phyloP scores from a whole-genome alignment of 2,329 filamentous ascomycete species.

The Chrysosporium keratinophilum region DNA sequence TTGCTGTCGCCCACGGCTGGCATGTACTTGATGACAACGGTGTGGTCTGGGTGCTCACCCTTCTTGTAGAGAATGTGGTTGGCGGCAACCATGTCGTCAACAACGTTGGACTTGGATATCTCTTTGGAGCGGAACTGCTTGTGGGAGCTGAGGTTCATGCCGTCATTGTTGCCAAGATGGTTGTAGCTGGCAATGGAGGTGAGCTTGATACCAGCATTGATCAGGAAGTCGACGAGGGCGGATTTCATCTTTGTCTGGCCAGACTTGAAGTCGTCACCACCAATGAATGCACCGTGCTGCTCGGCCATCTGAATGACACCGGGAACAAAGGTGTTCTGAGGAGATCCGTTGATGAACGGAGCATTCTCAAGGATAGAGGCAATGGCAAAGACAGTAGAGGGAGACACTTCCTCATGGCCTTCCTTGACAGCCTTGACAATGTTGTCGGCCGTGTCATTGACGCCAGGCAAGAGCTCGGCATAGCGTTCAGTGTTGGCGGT shows the following conservation, averaged over 20 bases:
- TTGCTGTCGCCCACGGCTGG: slow-evolving; percentile 98
- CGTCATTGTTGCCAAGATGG: slow-evolving; percentile 98
- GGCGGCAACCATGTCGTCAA: slow-evolving; percentile 98
- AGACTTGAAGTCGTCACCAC: slow-evolving; percentile 98
- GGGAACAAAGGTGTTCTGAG: slow-evolving; percentile 97
- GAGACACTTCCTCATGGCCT: slow-evolving; percentile 83
- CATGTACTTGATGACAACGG: slow-evolving; percentile 99
- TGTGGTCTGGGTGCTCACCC: slow-evolving; percentile 94
- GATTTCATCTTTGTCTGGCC: slow-evolving; percentile 99
- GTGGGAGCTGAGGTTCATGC: slow-evolving; percentile 95
- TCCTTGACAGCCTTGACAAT: slow-evolving; percentile 75
- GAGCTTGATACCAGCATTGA: slow-evolving; percentile 97
- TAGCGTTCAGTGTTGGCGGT: slow-evolving; percentile 98
- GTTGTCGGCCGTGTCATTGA: slow-evolving; percentile 96
- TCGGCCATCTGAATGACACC: slow-evolving; percentile 83
- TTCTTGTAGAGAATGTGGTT: slow-evolving; percentile 83
- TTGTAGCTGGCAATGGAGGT: slow-evolving; percentile 99
- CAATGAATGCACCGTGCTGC: slow-evolving; percentile 78
- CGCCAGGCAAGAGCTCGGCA: slow-evolving; percentile 71
- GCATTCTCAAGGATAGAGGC: slow-evolving; percentile 80
- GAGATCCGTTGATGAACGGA: slow-evolving; percentile 98
- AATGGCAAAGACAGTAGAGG: slow-evolving; percentile 91
- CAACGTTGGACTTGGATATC: slow-evolving; percentile 98
- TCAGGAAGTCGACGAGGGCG: slow-evolving; percentile 93
- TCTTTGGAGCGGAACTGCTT: slow-evolving; percentile 99